These are phyloP conservation scores for Gossypium ekmanianum DNA, from an alignment of 345 rosid species.

Conservation along the genomic window DNA sequence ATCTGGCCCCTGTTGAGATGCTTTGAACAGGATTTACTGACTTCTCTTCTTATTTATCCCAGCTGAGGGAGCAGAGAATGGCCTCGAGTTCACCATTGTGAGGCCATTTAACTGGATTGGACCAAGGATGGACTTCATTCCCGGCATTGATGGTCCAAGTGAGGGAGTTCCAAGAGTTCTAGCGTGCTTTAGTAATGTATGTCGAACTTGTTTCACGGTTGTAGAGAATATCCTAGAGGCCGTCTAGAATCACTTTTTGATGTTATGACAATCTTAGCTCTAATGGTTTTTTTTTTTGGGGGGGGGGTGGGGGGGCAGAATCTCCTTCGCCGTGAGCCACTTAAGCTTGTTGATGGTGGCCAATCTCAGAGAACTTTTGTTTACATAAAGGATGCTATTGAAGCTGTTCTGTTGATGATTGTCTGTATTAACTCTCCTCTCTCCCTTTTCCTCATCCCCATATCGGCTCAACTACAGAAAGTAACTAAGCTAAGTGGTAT, in stretches of 20 bases:
- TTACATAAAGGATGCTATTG: slow-evolving; percentile 93
- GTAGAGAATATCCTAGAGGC: neutral
- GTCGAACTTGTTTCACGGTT: slow-evolving; percentile 19
- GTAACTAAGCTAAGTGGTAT: neutral
- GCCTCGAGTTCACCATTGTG: slow-evolving; percentile 87
- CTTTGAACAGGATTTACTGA: slow-evolving; percentile 7
- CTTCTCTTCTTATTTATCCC: slow-evolving; percentile 17
- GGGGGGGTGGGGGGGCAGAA: slow-evolving; percentile 31
- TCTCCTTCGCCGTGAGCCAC: slow-evolving; percentile 77
- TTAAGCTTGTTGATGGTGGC: slow-evolving; percentile 97
- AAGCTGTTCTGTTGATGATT: slow-evolving; percentile 90
- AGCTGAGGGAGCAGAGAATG: slow-evolving; percentile 99
- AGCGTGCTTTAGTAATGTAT: slow-evolving; percentile 97
- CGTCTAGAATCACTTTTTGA: neutral
- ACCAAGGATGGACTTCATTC: slow-evolving; percentile 99
- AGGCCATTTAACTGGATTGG: slow-evolving; percentile 99
- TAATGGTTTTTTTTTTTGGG: neutral
- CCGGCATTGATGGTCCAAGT: slow-evolving; percentile 98
- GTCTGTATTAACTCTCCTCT: slow-evolving; percentile 34
- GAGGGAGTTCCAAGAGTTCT: slow-evolving; percentile 99
- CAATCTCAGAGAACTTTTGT: slow-evolving; percentile 89
- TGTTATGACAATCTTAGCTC: neutral
- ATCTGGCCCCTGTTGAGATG: neutral
- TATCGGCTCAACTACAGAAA: neutral
- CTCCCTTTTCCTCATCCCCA: neutral